Conservation (phyloP, 805 yeast genomes). For the Metschnikowia picachoensis region DNA sequence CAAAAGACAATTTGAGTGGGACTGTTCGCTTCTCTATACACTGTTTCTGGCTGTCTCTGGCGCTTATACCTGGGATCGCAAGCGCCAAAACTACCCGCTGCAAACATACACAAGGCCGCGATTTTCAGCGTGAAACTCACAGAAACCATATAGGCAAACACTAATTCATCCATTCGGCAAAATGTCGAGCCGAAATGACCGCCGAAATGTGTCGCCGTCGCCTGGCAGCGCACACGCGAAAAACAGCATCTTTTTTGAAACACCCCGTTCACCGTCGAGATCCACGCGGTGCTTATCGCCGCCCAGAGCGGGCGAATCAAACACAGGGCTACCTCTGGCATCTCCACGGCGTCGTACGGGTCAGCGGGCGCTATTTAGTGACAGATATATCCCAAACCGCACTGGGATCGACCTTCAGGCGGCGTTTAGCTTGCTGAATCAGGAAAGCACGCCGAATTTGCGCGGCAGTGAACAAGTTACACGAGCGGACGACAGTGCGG, state of each 20-base stretch:
- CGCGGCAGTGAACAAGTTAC: constrained; percentile 3
- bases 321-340: constrained; percentile 22
- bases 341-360: constrained; percentile 50
- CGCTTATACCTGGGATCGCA: no score
- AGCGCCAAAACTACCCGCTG: no score
- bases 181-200: constrained; percentile 4
- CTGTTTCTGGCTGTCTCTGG: no score
- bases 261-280: constrained; percentile 42
- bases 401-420: constrained; percentile 86
- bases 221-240: not conserved
- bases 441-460: constrained; percentile 35
- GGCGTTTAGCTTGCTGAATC: constrained; percentile 59
- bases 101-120: no score
- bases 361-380: constrained; percentile 57
- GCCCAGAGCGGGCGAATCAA: constrained; percentile 30
- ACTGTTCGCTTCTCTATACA: no score
- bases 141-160: no score
- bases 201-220: constrained; percentile 3
- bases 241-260: constrained; percentile 17
- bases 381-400: constrained; percentile 83
- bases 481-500: constrained; percentile 23
- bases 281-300: constrained; percentile 38
- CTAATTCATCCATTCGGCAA: no score
- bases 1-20: no score
- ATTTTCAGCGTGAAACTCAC: no score